These are phyloP conservation scores for Annulohypoxylon moriforme DNA, from an alignment of 495 filamentous ascomycete species.

Conservation along the genomic window DNA sequence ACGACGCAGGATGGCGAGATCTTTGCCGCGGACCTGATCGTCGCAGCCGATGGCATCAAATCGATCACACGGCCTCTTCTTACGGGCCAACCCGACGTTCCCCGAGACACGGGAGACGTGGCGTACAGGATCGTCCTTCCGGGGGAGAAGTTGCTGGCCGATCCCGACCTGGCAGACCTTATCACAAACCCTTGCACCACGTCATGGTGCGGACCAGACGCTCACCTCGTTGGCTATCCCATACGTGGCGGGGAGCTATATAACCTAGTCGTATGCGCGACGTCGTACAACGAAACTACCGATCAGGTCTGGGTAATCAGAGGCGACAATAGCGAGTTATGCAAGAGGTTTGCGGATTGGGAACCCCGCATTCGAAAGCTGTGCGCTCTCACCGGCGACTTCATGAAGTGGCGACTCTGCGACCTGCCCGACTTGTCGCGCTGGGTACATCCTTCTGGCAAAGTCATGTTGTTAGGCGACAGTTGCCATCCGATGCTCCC, in stretches of 20 bases:
- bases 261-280: slow-evolving; percentile 60
- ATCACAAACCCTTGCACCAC: slow-evolving; percentile 47
- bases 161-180: slow-evolving; percentile 54
- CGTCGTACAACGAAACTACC: slow-evolving; percentile 48
- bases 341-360: slow-evolving; percentile 53
- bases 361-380: slow-evolving; percentile 53
- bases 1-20: slow-evolving; percentile 47
- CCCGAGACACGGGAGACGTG: slow-evolving; percentile 63
- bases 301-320: slow-evolving; percentile 51
- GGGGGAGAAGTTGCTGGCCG: slow-evolving; percentile 54
- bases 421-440: slow-evolving; percentile 51
- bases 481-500: slow-evolving; percentile 9
- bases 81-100: slow-evolving; percentile 53
- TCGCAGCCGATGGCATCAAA: slow-evolving; percentile 65
- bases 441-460: slow-evolving; percentile 51
- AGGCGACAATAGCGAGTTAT: slow-evolving; percentile 53
- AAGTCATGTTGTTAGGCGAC: not conserved
- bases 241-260: slow-evolving; percentile 58
- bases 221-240: slow-evolving; percentile 62
- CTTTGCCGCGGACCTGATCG: slow-evolving; percentile 57
- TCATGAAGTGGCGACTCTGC: slow-evolving; percentile 57
- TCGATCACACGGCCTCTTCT: slow-evolving; percentile 56
- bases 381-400: slow-evolving; percentile 48
- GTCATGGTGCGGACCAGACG: slow-evolving; percentile 59
- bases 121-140: slow-evolving; percentile 66